Percentiles rank a stretch among this genome's conserved stretches.
These are phyloP conservation scores for Gnomoniopsis smithogilvyi DNA, from an alignment of 2,329 filamentous ascomycete species.

Conservation along the genomic window DNA sequence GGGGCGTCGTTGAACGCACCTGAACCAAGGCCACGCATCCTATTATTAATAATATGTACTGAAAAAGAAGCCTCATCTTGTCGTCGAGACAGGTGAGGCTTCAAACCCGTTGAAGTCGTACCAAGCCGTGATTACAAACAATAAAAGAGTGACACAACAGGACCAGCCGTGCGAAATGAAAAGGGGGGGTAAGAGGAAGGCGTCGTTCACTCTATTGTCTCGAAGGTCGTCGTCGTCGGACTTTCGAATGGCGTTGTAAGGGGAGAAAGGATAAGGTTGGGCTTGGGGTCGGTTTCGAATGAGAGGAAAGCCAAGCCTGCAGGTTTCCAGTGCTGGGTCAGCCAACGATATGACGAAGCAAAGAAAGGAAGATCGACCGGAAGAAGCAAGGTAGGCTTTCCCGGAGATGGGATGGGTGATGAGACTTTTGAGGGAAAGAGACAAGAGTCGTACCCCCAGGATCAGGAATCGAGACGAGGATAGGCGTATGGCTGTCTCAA, in stretches of 20 bases:
- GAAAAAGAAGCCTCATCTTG: constrained; percentile 11
- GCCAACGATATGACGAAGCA: constrained; percentile 3
- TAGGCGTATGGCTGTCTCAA: background rate
- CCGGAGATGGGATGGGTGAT: constrained; percentile 11
- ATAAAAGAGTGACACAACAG: constrained; percentile 16
- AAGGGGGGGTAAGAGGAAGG: background rate
- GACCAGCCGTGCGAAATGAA: constrained; percentile 16
- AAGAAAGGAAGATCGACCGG: constrained; percentile 10
- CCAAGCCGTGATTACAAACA: background rate
- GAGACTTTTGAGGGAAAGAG: background rate
- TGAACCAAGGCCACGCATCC: constrained; percentile 9
- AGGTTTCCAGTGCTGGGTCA: constrained; percentile 5
- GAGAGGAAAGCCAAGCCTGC: constrained; percentile 13
- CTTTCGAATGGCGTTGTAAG: constrained; percentile 1
- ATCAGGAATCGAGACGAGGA: background rate
- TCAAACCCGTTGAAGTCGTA: background rate
- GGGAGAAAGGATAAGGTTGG: background rate
- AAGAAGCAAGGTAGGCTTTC: background rate
- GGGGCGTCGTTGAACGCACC: too few relatives aligned
- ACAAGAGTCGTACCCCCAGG: background rate
- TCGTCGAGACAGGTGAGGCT: constrained; percentile 9
- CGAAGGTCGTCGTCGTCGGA: background rate
- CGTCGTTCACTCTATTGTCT: background rate
- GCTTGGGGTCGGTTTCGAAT: constrained; percentile 14
- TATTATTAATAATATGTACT: constrained; percentile 13